phyloP scores from a whole-genome alignment of 2,329 filamentous ascomycete species.

The Fonsecaea multimorphosa region DNA sequence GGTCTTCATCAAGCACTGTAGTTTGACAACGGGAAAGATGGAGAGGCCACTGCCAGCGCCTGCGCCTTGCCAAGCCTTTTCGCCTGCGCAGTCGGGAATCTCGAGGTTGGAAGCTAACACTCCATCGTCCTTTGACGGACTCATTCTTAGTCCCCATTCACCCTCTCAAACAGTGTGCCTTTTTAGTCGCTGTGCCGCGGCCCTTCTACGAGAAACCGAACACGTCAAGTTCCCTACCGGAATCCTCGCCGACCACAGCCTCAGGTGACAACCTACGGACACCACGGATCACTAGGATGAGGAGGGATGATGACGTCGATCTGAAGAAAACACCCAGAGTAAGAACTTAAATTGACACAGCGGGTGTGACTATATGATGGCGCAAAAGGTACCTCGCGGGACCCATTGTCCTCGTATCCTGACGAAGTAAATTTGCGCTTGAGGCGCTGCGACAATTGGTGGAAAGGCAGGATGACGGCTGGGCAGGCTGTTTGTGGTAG shows the following conservation, averaged over 20 bases:
- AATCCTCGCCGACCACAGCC: neutral
- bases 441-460: conserved; percentile 9
- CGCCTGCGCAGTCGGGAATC: neutral
- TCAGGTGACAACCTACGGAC: neutral
- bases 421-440: conserved; percentile 17
- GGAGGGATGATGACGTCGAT: conserved; percentile 15
- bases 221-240: neutral
- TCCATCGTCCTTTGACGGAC: neutral
- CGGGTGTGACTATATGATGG: neutral
- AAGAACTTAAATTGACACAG: conserved; percentile 1
- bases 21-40: neutral
- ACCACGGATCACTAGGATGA: neutral
- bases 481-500: conserved; percentile 8
- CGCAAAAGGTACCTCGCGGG: conserved; percentile 18
- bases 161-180: neutral
- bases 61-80: neutral
- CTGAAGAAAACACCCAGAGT: neutral
- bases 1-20: neutral
- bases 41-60: neutral
- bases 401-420: conserved; percentile 12
- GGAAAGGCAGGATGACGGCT: conserved; percentile 21
- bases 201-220: neutral
- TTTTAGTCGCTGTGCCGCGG: neutral
- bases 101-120: neutral
- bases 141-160: neutral